Base-by-base conservation (phyloP, 192 early-diverging fungal species). In the Dispira simplex region DNA sequence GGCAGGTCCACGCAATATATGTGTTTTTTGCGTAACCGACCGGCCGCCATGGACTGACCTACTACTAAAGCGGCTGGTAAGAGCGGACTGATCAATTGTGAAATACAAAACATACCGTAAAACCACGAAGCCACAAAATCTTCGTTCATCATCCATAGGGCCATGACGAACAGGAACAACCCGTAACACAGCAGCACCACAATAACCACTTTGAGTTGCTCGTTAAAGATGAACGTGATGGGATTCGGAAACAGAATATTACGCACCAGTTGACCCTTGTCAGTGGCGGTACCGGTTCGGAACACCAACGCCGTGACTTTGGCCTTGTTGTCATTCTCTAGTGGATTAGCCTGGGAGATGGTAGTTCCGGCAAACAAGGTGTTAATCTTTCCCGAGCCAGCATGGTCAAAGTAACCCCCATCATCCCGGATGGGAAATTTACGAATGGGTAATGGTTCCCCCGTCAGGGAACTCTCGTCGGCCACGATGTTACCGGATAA, bases 401-500 rank as follows among this genome's bases (percentile, higher is more conserved):
- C 14, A 13, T 16, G 26, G 47, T 73, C 74, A 44, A 78, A 79
- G 51, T 48, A 11, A 12, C 62, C 48, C 0, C 56, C 43, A 43
- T 71, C 69, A 39, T 77, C 70, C 39, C 73, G 73, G 23, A 82
- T 56, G 2, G 82, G 66, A 51, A 83, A 79, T 66, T 85, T 85
- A 46, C 80, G 74, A 32, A 85, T 80, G 2, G 84, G 84, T 23
- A 84, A 66, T 3, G 84, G 77, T 67, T 85, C 84, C 21, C 77
- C 83, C 20, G 84, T 85, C 20, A 85, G 65, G 14, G 75, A 78
- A 44, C 69, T 72, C 64, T 85, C 84, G 65, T 85, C 82, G 44
- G 79, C 80, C 16, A 85, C 76, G 8, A 73, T 72, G 54, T 79
- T 79, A 23, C 82, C 82, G 48, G 66, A 62, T 18, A 84, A 47